Conservation (phyloP, 2,329 filamentous ascomycete genomes). For the Alternaria rosae region DNA sequence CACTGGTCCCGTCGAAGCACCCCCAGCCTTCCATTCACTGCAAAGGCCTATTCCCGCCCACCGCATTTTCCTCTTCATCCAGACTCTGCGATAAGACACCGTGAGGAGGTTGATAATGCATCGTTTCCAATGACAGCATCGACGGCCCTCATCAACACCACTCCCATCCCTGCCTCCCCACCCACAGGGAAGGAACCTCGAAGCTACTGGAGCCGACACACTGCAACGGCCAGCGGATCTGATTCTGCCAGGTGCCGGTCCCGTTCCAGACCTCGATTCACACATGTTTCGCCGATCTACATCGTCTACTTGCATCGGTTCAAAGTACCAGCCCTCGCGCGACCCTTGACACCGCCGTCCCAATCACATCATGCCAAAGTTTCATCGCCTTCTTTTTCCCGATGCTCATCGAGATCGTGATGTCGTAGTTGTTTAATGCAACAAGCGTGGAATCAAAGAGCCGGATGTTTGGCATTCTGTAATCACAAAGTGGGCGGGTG, state of each 20-base stretch:
- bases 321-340: constrained; percentile 8
- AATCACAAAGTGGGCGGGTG: not conserved
- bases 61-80: not conserved
- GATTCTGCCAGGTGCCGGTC: constrained; percentile 20
- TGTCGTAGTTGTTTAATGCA: not conserved
- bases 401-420: constrained; percentile 10
- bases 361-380: constrained; percentile 2
- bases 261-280: constrained; percentile 21
- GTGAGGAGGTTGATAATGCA: not conserved
- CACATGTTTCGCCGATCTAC: constrained; percentile 22
- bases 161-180: not conserved
- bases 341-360: not conserved
- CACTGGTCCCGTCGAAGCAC: not conserved
- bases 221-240: constrained; percentile 9
- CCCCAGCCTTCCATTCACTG: not conserved
- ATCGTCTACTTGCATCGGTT: constrained; percentile 9
- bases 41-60: not conserved
- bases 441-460: not conserved
- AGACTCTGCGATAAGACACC: not conserved
- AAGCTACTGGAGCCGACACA: constrained; percentile 6
- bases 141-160: not conserved
- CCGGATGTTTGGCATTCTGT: not conserved
- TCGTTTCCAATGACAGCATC: not conserved
- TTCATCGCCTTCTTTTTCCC: constrained; percentile 10
- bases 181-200: not conserved